Conservation (phyloP, 306 rosid genomes). For the Vicia faba region DNA sequence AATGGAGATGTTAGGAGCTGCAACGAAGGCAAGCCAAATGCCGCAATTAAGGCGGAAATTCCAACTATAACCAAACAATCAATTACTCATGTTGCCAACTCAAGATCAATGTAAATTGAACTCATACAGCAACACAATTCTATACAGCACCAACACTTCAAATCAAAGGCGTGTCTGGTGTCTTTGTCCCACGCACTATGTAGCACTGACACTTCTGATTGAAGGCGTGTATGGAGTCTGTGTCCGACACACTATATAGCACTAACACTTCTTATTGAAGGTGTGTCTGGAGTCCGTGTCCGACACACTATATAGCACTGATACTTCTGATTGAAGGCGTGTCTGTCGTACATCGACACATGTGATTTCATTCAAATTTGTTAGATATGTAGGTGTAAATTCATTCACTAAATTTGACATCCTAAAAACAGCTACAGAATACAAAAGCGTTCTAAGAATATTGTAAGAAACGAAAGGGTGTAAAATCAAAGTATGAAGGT, state of each 20-base stretch:
- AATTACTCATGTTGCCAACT: conserved; percentile 12
- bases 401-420: conserved; percentile 18
- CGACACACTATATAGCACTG: neutral
- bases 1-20: too few species aligned
- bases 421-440: conserved; percentile 8
- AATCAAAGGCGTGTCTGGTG: neutral
- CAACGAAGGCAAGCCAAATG: too few species aligned
- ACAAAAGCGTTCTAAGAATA: conserved; percentile 1
- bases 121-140: conserved; percentile 22
- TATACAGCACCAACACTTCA: neutral
- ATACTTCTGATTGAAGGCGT: neutral
- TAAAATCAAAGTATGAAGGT: conserved; percentile 17
- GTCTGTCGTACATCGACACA: neutral
- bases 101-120: conserved; percentile 21
- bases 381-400: neutral
- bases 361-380: neutral
- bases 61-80: neutral
- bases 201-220: neutral
- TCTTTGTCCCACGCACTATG: neutral
- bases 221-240: neutral
- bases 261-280: neutral
- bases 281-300: neutral
- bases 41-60: too few species aligned
- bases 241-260: neutral
- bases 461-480: too few species aligned